A percentile compares a stretch with the other conserved stretches of the same genome.
These are phyloP conservation scores for Alternaria conjuncta DNA, from an alignment of 2,329 filamentous ascomycete species.

Conservation along the genomic window DNA sequence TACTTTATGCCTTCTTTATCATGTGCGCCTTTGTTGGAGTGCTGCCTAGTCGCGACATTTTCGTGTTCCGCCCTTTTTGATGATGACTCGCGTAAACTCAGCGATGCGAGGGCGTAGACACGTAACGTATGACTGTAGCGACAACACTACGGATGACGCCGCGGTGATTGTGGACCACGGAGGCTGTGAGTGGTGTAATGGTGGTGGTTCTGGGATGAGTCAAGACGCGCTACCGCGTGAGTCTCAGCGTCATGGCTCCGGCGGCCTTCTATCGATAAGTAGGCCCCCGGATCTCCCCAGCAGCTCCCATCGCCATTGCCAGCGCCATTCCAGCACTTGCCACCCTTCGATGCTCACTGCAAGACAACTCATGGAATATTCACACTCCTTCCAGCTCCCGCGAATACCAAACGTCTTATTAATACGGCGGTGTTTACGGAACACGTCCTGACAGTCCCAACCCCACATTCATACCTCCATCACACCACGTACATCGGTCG, in stretches of 20 bases:
- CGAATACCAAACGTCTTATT: constrained; percentile 30
- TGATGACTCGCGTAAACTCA: neutral
- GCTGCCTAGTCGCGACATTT: constrained; percentile 3
- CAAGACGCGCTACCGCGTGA: constrained; percentile 15
- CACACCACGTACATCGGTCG: constrained; percentile 4
- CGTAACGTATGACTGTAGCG: constrained; percentile 1
- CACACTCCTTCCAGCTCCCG: constrained; percentile 25
- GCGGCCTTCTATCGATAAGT: constrained; percentile 22
- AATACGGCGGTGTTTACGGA: constrained; percentile 32
- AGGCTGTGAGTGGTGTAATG: constrained; percentile 1
- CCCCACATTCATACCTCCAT: constrained; percentile 13
- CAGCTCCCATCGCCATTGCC: constrained; percentile 15
- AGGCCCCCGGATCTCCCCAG: constrained; percentile 15
- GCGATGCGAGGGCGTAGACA: constrained; percentile 9
- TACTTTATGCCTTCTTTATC: neutral
- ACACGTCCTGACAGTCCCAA: constrained; percentile 24
- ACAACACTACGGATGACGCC: neutral
- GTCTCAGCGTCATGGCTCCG: constrained; percentile 17
- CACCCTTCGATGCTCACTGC: constrained; percentile 38
- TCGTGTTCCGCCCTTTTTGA: constrained; percentile 32
- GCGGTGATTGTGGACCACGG: neutral
- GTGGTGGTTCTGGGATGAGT: constrained; percentile 13
- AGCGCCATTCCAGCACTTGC: constrained; percentile 22
- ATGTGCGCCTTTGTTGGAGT: neutral
- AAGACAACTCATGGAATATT: constrained; percentile 44